phyloP scores from a whole-genome alignment of 441 rosid species.

The Kokia cookei region DNA sequence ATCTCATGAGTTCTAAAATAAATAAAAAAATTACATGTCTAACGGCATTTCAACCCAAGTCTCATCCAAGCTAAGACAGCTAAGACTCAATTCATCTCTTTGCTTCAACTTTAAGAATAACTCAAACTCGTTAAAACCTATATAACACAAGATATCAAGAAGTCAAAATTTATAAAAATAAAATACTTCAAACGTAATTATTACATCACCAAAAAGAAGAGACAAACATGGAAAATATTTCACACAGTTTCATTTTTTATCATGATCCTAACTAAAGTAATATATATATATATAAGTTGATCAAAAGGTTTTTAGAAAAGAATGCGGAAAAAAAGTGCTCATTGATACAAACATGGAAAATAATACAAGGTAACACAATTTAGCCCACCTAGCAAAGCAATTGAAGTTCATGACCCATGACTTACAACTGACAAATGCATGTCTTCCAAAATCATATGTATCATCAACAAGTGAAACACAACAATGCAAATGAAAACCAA shows the following conservation, averaged over 20 bases:
- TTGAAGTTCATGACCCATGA: background rate
- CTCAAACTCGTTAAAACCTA: background rate
- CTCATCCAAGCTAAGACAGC: no score
- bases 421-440: background rate
- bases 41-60: no score
- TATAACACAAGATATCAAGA: background rate
- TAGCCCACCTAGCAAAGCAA: background rate
- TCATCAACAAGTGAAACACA: background rate
- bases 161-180: background rate
- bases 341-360: background rate
- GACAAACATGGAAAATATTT: no score
- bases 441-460: background rate
- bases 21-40: no score
- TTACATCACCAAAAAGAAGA: background rate
- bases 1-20: no score
- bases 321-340: background rate
- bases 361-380: background rate
- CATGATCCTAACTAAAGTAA: background rate
- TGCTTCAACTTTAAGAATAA: background rate
- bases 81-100: no score
- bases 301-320: background rate
- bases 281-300: background rate
- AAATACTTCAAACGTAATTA: background rate
- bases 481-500: background rate
- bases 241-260: background rate